Base-by-base conservation (phyloP, 192 early-diverging fungal species). In the Coemansia sp. region DNA sequence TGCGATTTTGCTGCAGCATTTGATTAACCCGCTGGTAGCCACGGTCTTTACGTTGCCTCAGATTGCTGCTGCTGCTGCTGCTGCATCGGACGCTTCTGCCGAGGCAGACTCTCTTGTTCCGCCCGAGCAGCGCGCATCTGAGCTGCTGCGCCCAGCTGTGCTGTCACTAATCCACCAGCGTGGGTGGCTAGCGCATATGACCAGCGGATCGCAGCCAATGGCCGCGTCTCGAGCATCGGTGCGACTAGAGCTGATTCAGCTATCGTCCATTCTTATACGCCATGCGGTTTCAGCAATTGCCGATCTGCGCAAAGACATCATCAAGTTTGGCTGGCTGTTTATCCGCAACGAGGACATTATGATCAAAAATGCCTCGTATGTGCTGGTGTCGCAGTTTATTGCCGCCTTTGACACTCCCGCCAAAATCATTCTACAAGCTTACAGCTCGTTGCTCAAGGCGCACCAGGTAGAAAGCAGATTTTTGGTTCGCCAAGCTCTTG, bases 291-390 rank as follows among this genome's bases (percentile, higher is more conserved):
- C 79, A n/a, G 69, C 88, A 2, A 83, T 96, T 39, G 84, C 82
- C 11, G 91, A 94, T 50, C 67, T 80, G 34, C 81, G 87, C 23
- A 93, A 92, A 66, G 92, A 96, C 51, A 85, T 96, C 15, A 95
- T 97, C 62, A 93, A 93, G 64, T 96, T 94, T 80, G 92, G 89
- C 5, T 97, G 96, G 96, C 84, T 85, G 45, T 85, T 87, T 58
- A 84, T 87, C 44, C 84, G 84, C 62, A 67, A 72, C 51, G 96
- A 98, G 58, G 97, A 99, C 44, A 81, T 92, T 12, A 96, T 91
- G 31, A 90, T 90, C 76, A 98, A 98, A 57, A 92, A 98, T 58
- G 87, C 96, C 1, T 88, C 96, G 6, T 97, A 96, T 63, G 97
- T 97, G 12, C 67, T 95, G 40, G 84, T 97, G 37, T 86, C 93